These are phyloP conservation scores for Choricystis sp. DNA, from an alignment of 139 green algal species.

Conservation along the genomic window DNA sequence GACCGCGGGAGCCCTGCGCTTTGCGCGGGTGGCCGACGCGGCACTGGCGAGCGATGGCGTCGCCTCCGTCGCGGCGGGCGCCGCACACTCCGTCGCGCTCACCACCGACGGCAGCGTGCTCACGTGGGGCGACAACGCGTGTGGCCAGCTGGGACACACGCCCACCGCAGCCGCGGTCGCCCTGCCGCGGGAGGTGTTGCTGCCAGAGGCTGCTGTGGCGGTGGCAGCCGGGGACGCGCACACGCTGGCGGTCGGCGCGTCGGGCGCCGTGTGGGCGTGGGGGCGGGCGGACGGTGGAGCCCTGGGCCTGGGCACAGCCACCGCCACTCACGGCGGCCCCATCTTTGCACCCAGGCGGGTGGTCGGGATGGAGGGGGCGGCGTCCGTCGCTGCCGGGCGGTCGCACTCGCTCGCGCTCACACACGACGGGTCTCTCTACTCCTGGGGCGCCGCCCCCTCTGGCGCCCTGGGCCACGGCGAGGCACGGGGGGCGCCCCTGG, in stretches of 20 bases:
- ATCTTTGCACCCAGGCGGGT: background rate
- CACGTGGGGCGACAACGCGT: background rate
- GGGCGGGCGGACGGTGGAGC: conserved; percentile 14
- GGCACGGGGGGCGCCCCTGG: conserved; percentile 14
- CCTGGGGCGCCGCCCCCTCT: conserved; percentile 40
- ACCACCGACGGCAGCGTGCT: conserved; percentile 6
- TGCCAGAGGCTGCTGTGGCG: background rate
- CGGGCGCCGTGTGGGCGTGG: conserved; percentile 21
- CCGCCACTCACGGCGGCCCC: background rate
- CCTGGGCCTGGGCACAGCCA: conserved; percentile 16
- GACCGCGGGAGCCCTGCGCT: background rate
- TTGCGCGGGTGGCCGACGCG: background rate
- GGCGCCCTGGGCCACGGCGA: conserved; percentile 53
- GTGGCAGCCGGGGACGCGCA: conserved; percentile 19
- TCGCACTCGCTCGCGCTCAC: conserved; percentile 56
- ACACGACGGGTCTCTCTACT: conserved; percentile 56
- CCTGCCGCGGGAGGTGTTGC: conserved; percentile 7
- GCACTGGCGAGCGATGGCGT: background rate
- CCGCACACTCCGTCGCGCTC: conserved; percentile 1
- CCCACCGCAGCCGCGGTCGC: background rate
- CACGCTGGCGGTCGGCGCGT: conserved; percentile 14
- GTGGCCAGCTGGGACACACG: background rate
- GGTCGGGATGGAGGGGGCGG: background rate
- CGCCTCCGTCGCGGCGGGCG: background rate
- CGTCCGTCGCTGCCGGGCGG: conserved; percentile 34